phyloP scores from a whole-genome alignment of 805 yeast genomes.

The Barnettozyma californica region DNA sequence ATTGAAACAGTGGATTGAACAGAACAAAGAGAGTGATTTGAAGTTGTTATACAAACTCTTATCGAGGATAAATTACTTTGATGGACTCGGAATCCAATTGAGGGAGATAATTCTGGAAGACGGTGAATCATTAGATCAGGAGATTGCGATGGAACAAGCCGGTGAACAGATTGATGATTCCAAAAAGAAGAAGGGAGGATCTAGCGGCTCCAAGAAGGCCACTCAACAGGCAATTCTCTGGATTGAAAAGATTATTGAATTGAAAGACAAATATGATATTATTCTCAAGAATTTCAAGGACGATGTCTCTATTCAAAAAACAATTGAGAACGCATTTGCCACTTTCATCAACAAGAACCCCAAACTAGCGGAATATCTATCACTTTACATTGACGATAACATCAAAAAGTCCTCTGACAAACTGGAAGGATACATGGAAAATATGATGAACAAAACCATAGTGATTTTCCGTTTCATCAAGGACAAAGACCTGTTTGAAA shows the following conservation, averaged over 20 bases:
- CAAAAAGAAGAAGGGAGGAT: constrained; percentile 6
- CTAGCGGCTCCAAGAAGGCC: constrained; percentile 23
- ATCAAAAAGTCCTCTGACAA: constrained; percentile 46
- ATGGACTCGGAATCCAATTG: constrained; percentile 43
- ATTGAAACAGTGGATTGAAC: constrained; percentile 48
- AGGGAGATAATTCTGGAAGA: constrained; percentile 39
- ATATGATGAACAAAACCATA: constrained; percentile 48
- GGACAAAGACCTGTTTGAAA: constrained; percentile 85
- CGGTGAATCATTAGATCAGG: constrained; percentile 32
- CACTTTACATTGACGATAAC: constrained; percentile 53
- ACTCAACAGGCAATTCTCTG: constrained; percentile 56
- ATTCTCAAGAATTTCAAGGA: constrained; percentile 42
- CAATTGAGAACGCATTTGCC: constrained; percentile 56
- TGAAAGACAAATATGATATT: constrained; percentile 45
- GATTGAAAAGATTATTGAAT: constrained; percentile 52
- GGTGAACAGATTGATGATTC: constrained; percentile 15
- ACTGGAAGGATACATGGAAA: constrained; percentile 39
- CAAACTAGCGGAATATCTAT: constrained; percentile 48
- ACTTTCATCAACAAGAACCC: constrained; percentile 50
- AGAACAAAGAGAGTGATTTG: constrained; percentile 40
- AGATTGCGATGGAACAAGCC: constrained; percentile 22
- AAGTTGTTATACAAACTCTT: constrained; percentile 44
- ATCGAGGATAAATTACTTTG: constrained; percentile 49
- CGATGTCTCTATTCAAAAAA: constrained; percentile 45
- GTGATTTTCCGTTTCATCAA: constrained; percentile 60